These are phyloP conservation scores for Microdochium paspali DNA, from an alignment of 2,329 filamentous ascomycete species.

Conservation along the genomic window DNA sequence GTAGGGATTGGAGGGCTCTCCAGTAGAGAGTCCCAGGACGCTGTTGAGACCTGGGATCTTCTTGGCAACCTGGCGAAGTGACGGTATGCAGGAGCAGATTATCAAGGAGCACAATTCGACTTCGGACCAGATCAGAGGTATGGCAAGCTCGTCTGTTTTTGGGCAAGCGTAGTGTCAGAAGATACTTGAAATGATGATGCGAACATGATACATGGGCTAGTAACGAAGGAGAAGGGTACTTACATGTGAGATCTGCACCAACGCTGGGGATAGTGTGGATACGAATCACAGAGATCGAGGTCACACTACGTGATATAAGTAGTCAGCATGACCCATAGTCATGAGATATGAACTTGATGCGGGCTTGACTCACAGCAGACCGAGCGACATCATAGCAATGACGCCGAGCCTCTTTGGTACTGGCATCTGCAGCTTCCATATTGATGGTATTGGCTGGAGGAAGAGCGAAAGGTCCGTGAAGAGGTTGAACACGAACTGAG, in stretches of 20 bases:
- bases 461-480: constrained; percentile 25
- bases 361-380: constrained; percentile 16
- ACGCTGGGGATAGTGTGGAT: constrained; percentile 15
- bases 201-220: no score
- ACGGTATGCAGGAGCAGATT: constrained; percentile 8
- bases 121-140: constrained; percentile 7
- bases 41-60: constrained; percentile 11
- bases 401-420: constrained; percentile 16
- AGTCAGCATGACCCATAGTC: no score
- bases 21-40: constrained; percentile 15
- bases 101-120: constrained; percentile 8
- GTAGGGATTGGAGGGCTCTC: constrained; percentile 1
- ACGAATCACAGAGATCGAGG: constrained; percentile 15
- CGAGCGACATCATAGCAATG: constrained; percentile 17
- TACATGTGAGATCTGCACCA: constrained; percentile 14
- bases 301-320: constrained; percentile 12
- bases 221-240: constrained; percentile 1
- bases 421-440: constrained; percentile 23
- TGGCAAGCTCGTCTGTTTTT: constrained; percentile 3
- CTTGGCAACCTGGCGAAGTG: constrained; percentile 4
- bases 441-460: constrained; percentile 25
- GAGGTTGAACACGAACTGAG: constrained; percentile 20
- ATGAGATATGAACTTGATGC: no score
- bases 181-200: neutral
- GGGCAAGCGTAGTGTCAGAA: neutral